Percentiles rank a stretch among this genome's conserved stretches.
These are phyloP conservation scores for Aspergillus glaucus DNA, from an alignment of 2,329 filamentous ascomycete genomes.

Conservation along the genomic window DNA sequence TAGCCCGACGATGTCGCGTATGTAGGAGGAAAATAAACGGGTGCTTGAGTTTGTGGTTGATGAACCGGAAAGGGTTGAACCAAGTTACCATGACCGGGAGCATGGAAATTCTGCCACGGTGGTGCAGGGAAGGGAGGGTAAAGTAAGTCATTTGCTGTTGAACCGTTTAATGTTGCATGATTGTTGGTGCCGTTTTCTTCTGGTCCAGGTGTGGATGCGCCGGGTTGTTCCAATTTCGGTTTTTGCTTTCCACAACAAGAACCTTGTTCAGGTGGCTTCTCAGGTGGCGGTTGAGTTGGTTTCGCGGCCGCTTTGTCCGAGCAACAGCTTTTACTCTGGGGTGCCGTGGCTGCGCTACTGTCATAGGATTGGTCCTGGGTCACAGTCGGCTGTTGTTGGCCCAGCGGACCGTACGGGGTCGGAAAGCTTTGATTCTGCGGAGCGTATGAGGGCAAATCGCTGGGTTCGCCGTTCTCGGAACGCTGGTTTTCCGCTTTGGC, in stretches of 20 bases:
- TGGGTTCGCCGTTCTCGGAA: conserved; percentile 11
- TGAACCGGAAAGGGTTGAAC: conserved; percentile 12
- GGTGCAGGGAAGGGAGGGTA: conserved; percentile 12
- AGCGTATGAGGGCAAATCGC: conserved; percentile 7
- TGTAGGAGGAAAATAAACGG: conserved; percentile 13
- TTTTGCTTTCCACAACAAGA: conserved; percentile 26
- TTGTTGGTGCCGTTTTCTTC: conserved; percentile 2
- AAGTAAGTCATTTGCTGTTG: conserved; percentile 7
- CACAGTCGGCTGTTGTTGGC: background rate
- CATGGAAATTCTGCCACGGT: conserved; percentile 17
- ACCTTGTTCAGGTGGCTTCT: conserved; percentile 8
- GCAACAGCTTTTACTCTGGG: conserved; percentile 18
- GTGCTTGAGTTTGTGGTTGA: conserved; percentile 4
- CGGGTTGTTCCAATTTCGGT: background rate
- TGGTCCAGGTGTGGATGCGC: background rate
- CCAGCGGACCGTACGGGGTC: background rate
- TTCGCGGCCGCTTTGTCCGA: conserved; percentile 7
- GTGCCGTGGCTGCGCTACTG: background rate
- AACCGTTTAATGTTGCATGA: background rate
- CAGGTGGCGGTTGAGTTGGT: background rate
- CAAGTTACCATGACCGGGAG: conserved; percentile 9
- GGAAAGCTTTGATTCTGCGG: conserved; percentile 2
- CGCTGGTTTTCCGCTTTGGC: conserved; percentile 17
- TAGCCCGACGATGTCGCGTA: conserved; percentile 9
- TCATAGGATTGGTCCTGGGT: conserved; percentile 1